phyloP scores from a whole-genome alignment of 2,329 filamentous ascomycete species.

The Aspergillus calidoustus region DNA sequence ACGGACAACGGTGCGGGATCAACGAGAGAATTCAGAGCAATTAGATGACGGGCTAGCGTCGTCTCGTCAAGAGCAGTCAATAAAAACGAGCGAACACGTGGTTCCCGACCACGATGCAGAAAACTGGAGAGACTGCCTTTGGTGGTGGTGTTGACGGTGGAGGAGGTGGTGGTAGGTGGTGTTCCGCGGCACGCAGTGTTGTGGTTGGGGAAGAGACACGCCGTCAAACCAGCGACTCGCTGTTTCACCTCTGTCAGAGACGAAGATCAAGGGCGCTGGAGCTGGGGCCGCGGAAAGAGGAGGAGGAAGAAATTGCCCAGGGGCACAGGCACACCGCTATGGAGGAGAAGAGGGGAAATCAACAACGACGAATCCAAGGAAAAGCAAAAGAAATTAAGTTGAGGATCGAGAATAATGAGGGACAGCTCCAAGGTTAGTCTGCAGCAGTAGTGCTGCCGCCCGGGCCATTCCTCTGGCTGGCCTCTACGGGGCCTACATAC shows the following conservation, averaged over 20 bases:
- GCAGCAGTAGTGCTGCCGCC: not conserved
- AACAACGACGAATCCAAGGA: not conserved
- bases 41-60: not conserved
- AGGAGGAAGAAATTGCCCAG: not conserved
- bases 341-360: constrained; percentile 2
- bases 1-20: constrained; percentile 12
- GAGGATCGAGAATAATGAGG: constrained; percentile 5
- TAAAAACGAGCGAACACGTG: constrained; percentile 18
- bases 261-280: constrained; percentile 6
- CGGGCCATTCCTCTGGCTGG: not conserved
- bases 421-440: constrained; percentile 5
- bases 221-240: constrained; percentile 1
- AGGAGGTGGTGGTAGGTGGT: not conserved
- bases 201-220: constrained; percentile 8
- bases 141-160: not conserved
- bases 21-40: constrained; percentile 11
- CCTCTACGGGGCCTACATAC: not conserved
- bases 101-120: constrained; percentile 23
- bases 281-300: not conserved
- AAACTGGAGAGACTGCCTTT: not conserved
- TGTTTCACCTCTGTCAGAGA: constrained; percentile 11
- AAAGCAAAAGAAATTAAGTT: constrained; percentile 11
- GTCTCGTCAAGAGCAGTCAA: not conserved
- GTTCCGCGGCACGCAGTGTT: constrained; percentile 2
- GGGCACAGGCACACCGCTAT: constrained; percentile 2